Evolutionary conservation across 257 asterid species (phyloP).

Genomic region (Prunella vulgaris): DNA sequence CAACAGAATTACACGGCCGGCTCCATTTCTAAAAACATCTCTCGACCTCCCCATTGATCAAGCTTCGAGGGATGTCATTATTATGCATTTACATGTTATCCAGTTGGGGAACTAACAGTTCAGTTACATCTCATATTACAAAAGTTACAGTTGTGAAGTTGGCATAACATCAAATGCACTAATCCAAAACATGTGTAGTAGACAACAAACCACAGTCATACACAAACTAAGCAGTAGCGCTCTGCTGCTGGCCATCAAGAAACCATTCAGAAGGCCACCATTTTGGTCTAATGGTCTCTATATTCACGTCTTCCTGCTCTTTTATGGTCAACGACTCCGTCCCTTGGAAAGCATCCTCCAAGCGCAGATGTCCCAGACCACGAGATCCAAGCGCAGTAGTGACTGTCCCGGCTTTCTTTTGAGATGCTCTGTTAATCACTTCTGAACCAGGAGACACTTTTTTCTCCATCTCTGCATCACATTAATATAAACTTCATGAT

Average conservation of each 20-base stretch:
- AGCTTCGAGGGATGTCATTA: background rate
- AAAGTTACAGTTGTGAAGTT: background rate
- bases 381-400: conserved; percentile 71
- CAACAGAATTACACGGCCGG: no score
- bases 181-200: background rate
- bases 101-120: background rate
- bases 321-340: conserved; percentile 37
- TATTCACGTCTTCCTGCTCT: conserved; percentile 52
- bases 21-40: no score
- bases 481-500: background rate
- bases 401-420: conserved; percentile 60
- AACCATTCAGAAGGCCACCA: conserved; percentile 97
- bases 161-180: background rate
- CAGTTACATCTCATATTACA: background rate
- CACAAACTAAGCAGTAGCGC: conserved; percentile 36
- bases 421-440: conserved; percentile 44
- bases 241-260: conserved; percentile 30
- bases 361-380: conserved; percentile 64
- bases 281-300: conserved; percentile 55
- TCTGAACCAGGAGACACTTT: conserved; percentile 62
- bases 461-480: conserved; percentile 44
- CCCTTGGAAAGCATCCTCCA: conserved; percentile 58
- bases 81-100: background rate
- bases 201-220: background rate
- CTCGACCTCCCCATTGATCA: no score